phyloP scores from a whole-genome alignment of 768 basidiomycete genomes.

The Xerocomellus amylosporus region DNA sequence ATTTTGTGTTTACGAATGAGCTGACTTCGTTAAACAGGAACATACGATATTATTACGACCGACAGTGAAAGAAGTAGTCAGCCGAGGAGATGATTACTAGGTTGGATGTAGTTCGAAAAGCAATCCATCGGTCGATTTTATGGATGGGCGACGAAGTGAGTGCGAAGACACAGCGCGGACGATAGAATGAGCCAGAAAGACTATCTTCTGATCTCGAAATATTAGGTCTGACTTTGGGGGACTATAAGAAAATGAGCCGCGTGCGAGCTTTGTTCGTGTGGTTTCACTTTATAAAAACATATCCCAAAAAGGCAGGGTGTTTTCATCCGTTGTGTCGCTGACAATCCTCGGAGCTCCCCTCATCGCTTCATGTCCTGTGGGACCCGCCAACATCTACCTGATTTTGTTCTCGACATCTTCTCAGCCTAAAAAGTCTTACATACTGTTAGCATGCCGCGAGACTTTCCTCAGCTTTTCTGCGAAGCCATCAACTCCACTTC shows the following conservation, averaged over 20 bases:
- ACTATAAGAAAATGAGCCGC: no score
- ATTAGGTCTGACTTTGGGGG: no score
- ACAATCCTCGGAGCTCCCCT: not conserved
- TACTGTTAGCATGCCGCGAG: constrained; percentile 23
- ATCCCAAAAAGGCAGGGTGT: constrained; percentile 21
- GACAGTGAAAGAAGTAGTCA: constrained; percentile 81
- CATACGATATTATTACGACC: constrained; percentile 84
- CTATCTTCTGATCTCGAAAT: no score
- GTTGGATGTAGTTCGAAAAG: constrained; percentile 13
- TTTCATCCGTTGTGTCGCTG: not conserved
- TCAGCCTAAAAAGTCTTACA: not conserved
- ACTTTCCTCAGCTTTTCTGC: constrained; percentile 21
- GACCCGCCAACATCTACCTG: not conserved
- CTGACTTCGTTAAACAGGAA: constrained; percentile 47
- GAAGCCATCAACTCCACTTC: constrained; percentile 11
- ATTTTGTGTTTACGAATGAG: not conserved
- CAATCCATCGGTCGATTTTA: not conserved
- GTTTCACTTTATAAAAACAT: constrained; percentile 13
- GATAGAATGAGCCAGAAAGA: not conserved
- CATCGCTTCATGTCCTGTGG: not conserved
- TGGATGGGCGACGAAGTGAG: constrained; percentile 5
- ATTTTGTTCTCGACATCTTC: not conserved
- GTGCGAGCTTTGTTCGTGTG: not conserved
- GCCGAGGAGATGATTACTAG: constrained; percentile 80
- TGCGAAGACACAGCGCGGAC: not conserved